A percentile compares a stretch with the other conserved stretches of the same genome.
Conservation (phyloP, 352 stramenopile genomes). For the Phytophthora pluvialis region DNA sequence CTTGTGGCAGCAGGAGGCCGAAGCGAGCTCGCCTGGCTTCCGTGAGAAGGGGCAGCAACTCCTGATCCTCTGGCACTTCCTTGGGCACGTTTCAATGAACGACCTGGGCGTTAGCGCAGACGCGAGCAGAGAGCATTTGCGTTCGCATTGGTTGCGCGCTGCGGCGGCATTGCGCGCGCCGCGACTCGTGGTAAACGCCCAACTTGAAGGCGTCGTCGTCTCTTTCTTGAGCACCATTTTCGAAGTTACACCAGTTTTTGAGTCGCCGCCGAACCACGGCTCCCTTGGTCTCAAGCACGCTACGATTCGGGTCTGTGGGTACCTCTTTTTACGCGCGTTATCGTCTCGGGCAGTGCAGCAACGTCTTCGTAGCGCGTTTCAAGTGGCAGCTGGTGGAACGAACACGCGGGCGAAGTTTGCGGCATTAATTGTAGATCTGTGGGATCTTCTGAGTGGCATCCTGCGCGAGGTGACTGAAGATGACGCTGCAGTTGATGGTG, state of each 20-base stretch:
- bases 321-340: constrained; percentile 11
- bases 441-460: constrained; percentile 1
- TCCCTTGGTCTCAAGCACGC: background rate
- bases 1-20: constrained; percentile 12
- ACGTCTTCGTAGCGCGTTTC: background rate
- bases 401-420: background rate
- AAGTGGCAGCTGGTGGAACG: background rate
- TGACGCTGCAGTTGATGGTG: background rate
- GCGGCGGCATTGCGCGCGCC: background rate
- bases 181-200: background rate
- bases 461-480: background rate
- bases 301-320: constrained; percentile 3
- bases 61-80: constrained; percentile 23
- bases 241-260: background rate
- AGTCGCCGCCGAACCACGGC: background rate
- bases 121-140: background rate
- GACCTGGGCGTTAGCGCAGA: background rate
- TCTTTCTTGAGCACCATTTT: constrained; percentile 16
- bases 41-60: constrained; percentile 24
- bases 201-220: constrained; percentile 2
- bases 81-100: background rate
- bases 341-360: constrained; percentile 12
- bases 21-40: background rate
- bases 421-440: constrained; percentile 7
- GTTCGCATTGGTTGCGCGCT: constrained; percentile 11